Evolutionary conservation across 306 rosid genomes (phyloP).

Genomic region (Benincasa hispida): DNA sequence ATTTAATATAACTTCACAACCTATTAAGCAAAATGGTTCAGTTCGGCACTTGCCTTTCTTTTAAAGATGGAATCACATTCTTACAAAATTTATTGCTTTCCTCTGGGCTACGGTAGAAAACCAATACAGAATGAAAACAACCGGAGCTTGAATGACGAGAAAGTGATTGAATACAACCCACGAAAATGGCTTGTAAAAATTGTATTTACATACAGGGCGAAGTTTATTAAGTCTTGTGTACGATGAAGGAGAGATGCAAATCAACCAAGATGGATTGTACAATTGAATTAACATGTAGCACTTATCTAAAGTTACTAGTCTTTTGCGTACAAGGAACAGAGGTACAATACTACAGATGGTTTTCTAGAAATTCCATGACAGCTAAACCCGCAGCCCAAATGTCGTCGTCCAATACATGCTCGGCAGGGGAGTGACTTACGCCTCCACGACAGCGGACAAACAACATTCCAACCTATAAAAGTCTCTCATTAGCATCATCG

Average conservation of each 20-base stretch:
- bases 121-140: background rate
- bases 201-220: background rate
- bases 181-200: background rate
- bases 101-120: too few species aligned
- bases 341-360: slow-evolving; percentile 10
- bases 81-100: background rate
- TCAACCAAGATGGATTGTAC: slow-evolving; percentile 3
- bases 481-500: background rate
- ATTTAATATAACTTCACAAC: background rate
- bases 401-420: slow-evolving; percentile 67
- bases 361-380: slow-evolving; percentile 51
- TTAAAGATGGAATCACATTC: background rate
- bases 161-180: background rate
- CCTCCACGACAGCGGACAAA: slow-evolving; percentile 94
- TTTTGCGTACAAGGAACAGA: background rate
- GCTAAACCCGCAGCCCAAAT: slow-evolving; percentile 81
- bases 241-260: background rate
- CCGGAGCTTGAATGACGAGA: background rate
- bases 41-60: background rate
- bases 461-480: slow-evolving; percentile 75
- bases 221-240: background rate
- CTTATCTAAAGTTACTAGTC: background rate
- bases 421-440: slow-evolving; percentile 82
- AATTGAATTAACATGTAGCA: background rate
- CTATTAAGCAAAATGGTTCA: background rate